These are phyloP conservation scores for Dacryopinax primogenitus DNA, from an alignment of 768 basidiomycete genomes.

Conservation along the genomic window DNA sequence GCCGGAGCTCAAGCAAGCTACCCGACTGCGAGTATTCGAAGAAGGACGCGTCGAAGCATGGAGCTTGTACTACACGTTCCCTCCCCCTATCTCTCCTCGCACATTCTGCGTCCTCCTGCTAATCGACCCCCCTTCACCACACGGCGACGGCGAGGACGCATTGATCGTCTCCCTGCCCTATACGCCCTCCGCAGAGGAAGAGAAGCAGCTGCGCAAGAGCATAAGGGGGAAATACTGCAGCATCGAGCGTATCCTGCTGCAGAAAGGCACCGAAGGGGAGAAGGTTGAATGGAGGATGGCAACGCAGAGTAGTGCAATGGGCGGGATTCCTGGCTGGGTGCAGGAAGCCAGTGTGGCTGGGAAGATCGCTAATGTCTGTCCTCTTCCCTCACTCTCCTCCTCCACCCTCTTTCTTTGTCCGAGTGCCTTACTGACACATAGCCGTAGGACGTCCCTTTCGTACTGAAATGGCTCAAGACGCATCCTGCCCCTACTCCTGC, in stretches of 20 bases:
- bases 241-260: slow-evolving; percentile 43
- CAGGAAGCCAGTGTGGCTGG: not conserved
- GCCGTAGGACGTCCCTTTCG: not conserved
- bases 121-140: slow-evolving; percentile 36
- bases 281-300: slow-evolving; percentile 49
- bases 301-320: not conserved
- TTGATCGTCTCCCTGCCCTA: not conserved
- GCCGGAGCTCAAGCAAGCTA: slow-evolving; percentile 48
- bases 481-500: not conserved
- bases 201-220: slow-evolving; percentile 48
- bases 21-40: slow-evolving; percentile 42
- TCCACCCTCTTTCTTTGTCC: not conserved
- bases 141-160: slow-evolving; percentile 25
- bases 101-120: slow-evolving; percentile 65
- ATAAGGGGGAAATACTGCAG: slow-evolving; percentile 56
- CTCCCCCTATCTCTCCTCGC: slow-evolving; percentile 55
- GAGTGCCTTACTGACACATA: not conserved
- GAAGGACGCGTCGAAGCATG: slow-evolving; percentile 55
- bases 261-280: slow-evolving; percentile 43
- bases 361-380: not conserved
- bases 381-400: not conserved
- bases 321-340: not conserved
- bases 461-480: not conserved
- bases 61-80: slow-evolving; percentile 60
- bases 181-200: slow-evolving; percentile 27